These are phyloP conservation scores for Vanderwaltozyma yarrowii DNA, from an alignment of 805 yeast species.

Conservation along the genomic window DNA sequence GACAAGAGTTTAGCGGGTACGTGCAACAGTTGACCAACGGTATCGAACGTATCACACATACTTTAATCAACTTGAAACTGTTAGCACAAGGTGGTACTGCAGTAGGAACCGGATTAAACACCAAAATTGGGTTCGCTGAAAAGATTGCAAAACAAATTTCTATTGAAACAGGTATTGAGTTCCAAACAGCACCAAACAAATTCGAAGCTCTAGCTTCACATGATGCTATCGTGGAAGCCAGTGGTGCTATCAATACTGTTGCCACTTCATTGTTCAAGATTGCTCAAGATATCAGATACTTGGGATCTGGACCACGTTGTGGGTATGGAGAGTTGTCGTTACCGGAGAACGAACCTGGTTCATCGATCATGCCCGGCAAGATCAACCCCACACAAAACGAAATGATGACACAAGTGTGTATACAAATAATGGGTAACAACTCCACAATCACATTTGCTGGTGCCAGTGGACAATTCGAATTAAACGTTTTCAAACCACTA, in stretches of 20 bases:
- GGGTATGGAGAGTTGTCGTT: constrained; percentile 93
- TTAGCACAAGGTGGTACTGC: constrained; percentile 99
- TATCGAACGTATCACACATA: constrained; percentile 68
- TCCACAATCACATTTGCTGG: constrained; percentile 93
- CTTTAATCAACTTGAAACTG: constrained; percentile 64
- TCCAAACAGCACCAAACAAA: constrained; percentile 94
- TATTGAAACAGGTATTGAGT: constrained; percentile 76
- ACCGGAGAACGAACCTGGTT: constrained; percentile 99
- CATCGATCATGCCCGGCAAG: constrained; percentile 98
- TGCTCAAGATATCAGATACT: constrained; percentile 95
- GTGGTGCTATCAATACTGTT: constrained; percentile 92
- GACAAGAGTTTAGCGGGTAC: constrained; percentile 96
- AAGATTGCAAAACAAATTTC: constrained; percentile 81
- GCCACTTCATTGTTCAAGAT: constrained; percentile 91
- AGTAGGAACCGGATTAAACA: constrained; percentile 96
- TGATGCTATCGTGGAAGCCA: constrained; percentile 95
- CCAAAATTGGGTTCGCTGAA: constrained; percentile 79
- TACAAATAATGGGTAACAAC: constrained; percentile 96
- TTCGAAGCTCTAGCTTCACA: constrained; percentile 98
- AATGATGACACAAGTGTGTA: constrained; percentile 96
- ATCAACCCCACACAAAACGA: constrained; percentile 99
- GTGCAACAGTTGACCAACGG: constrained; percentile 89
- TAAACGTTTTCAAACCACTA: constrained; percentile 95
- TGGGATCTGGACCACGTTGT: constrained; percentile 98
- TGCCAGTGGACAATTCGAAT: constrained; percentile 97